These are phyloP conservation scores for Amanita molliuscula DNA, from an alignment of 768 basidiomycete species.

Conservation along the genomic window DNA sequence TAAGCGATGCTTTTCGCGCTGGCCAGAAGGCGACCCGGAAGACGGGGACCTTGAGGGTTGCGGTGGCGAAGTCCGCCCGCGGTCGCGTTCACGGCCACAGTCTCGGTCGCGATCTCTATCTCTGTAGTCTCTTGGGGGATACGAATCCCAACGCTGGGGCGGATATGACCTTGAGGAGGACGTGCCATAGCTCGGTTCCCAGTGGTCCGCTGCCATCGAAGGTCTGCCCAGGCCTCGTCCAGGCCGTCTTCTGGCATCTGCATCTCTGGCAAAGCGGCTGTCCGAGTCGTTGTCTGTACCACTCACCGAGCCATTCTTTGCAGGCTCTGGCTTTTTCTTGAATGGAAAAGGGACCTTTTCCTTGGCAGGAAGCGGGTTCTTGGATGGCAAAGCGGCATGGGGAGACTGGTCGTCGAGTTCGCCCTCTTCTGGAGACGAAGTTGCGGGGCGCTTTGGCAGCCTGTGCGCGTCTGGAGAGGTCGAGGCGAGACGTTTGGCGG, in stretches of 20 bases:
- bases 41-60: constrained; percentile 15
- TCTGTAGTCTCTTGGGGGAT: constrained; percentile 17
- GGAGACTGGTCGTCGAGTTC: constrained; percentile 54
- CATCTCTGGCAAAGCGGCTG: constrained; percentile 23
- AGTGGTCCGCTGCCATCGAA: constrained; percentile 21
- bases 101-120: too few relatives aligned
- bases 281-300: constrained; percentile 25
- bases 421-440: constrained; percentile 75
- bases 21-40: constrained; percentile 17
- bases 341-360: constrained; percentile 66
- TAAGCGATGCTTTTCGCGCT: constrained; percentile 28
- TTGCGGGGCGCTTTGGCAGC: constrained; percentile 42
- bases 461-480: constrained; percentile 38
- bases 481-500: constrained; percentile 49
- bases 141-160: constrained; percentile 12
- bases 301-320: constrained; percentile 10
- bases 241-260: constrained; percentile 19
- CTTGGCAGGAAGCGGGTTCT: constrained; percentile 21
- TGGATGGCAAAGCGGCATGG: constrained; percentile 22
- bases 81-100: constrained; percentile 11
- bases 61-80: constrained; percentile 16
- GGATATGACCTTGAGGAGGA: constrained; percentile 10
- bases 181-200: constrained; percentile 21
- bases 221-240: constrained; percentile 6
- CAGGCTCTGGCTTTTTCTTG: constrained; percentile 38